Evolutionary conservation across 2,329 filamentous ascomycete species (phyloP), one percentile per base, ranked within the genome.

Genomic region (Alternaria solani): DNA sequence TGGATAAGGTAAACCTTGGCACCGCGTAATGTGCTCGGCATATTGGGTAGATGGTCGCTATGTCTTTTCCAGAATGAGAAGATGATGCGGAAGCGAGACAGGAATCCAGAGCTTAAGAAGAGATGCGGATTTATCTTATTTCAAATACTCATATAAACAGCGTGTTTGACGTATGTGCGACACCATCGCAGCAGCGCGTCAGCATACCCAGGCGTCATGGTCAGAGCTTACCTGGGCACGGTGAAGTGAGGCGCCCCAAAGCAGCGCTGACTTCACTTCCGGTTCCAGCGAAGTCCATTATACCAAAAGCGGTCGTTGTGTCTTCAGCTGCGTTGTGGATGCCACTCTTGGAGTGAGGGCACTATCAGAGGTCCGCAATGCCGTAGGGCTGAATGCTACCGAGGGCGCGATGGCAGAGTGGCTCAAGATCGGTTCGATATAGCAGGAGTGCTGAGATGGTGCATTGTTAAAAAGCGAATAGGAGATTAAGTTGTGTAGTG

Each of bases 1-100:
- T 69, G 57, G 23, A 69, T 56, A 5, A 67, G 58, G 46, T 62
- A 69, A 39, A 61, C 49, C 20, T 38, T 60, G 36, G 51, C 51
- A 11, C 47, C 46, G 14, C 25, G 46, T 6, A 32, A 42, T 32
- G 49, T 38, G 34, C 34, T 51, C 38, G 44, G 36, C 55, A 55
- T 59, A 16, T 32, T 55, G 30, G 20, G 9, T 9, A 51, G 12
- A 41, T 39, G 34, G 28, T 20, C 18, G 12, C 16, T 16, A 30
- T 38, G 23, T 51, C 36, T 49, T 12, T 51, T 25, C 41, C 16
- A 34, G 7, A 51, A 16, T 1, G 20, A 41, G 4, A 18, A 38
- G 20, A 5, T 51, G 32, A 36, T n/a, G 32, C 26, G 3, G 23
- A 38, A 14, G 2, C 32, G 16, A 14, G 20, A 4, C 5, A 20